phyloP scores from a whole-genome alignment of 805 yeast genomes.

The Spathaspora girioi region DNA sequence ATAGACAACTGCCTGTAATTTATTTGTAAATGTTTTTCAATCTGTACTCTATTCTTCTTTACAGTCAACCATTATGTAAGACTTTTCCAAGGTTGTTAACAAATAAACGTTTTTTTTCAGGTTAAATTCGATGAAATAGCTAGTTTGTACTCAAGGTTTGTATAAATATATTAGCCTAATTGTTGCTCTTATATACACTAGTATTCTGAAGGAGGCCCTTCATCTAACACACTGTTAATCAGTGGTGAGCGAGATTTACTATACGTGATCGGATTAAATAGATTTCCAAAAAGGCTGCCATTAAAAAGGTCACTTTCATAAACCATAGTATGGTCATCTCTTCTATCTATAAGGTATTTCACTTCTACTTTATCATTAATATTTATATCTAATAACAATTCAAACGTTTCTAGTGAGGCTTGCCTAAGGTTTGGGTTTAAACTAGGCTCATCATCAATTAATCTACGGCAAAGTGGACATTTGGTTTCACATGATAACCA shows the following conservation, averaged over 20 bases:
- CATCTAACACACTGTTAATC: not conserved
- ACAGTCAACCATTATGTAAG: too few relatives aligned
- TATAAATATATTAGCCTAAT: too few relatives aligned
- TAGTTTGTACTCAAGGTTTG: too few relatives aligned
- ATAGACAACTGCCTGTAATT: too few relatives aligned
- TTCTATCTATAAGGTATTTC: slow-evolving; percentile 18
- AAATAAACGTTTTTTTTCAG: too few relatives aligned
- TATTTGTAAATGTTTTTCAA: too few relatives aligned
- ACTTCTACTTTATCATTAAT: slow-evolving; percentile 20
- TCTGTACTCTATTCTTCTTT: too few relatives aligned
- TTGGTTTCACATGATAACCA: slow-evolving; percentile 60
- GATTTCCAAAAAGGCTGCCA: slow-evolving; percentile 42
- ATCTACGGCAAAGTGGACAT: slow-evolving; percentile 66
- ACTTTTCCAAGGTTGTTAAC: too few relatives aligned
- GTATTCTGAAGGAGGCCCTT: not conserved
- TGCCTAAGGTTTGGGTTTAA: slow-evolving; percentile 51
- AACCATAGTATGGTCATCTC: slow-evolving; percentile 22
- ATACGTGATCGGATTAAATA: slow-evolving; percentile 36
- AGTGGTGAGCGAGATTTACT: not conserved
- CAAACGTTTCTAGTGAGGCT: slow-evolving; percentile 30
- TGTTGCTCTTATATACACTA: not conserved
- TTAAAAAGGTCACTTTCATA: slow-evolving; percentile 39
- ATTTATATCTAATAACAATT: slow-evolving; percentile 35
- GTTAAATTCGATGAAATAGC: too few relatives aligned
- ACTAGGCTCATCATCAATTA: slow-evolving; percentile 47